Evolutionary conservation across 2,329 filamentous ascomycete species (phyloP).

Genomic region (Aspergillus sp.): DNA sequence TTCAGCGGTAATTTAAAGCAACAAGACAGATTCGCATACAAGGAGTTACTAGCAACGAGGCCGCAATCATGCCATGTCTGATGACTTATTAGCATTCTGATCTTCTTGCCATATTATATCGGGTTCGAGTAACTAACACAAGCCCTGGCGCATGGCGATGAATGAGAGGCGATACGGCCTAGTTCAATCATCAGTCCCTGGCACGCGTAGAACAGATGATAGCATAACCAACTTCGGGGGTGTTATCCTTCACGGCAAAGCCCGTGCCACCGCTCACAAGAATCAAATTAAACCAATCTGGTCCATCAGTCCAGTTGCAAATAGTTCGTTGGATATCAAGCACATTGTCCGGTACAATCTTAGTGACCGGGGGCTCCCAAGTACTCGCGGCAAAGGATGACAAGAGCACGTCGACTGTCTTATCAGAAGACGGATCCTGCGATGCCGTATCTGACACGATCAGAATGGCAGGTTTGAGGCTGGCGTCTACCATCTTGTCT

Average conservation of each 20-base stretch:
- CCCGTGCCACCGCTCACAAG: conserved; percentile 89
- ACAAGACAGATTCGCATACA: conserved; percentile 47
- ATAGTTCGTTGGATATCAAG: conserved; percentile 67
- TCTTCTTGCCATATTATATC: background rate
- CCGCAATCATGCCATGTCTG: conserved; percentile 82
- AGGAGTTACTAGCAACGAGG: conserved; percentile 77
- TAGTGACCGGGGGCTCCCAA: conserved; percentile 62
- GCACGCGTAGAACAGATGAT: background rate
- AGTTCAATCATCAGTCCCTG: conserved; percentile 7
- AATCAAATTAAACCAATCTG: conserved; percentile 60
- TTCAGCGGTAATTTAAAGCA: conserved; percentile 3
- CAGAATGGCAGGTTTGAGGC: conserved; percentile 66
- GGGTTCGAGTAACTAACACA: conserved; percentile 47
- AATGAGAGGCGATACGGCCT: conserved; percentile 72
- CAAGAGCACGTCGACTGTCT: conserved; percentile 57
- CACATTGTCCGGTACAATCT: conserved; percentile 72
- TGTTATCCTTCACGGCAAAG: conserved; percentile 75
- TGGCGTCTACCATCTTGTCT: conserved; percentile 21
- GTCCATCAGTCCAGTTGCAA: conserved; percentile 62
- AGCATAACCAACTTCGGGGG: conserved; percentile 63
- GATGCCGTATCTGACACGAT: conserved; percentile 87
- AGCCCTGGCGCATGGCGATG: conserved; percentile 82
- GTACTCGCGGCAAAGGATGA: conserved; percentile 59
- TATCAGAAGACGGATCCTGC: conserved; percentile 69
- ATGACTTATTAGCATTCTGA: conserved; percentile 13